Evolutionary conservation across 75 land plant genomes (phyloP).

Genomic region (Sequoia sempervirens): DNA sequence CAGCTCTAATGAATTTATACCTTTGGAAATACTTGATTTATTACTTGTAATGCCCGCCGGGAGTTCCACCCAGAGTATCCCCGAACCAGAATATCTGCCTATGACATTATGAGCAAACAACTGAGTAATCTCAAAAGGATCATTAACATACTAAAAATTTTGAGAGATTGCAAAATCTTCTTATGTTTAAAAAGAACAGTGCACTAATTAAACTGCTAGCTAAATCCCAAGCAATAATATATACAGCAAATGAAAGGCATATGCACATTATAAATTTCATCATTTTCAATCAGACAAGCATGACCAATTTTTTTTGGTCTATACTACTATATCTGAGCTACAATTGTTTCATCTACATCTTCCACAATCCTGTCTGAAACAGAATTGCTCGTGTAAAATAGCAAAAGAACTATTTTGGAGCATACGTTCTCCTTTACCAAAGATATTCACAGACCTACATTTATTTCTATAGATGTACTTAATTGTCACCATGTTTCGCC

Average conservation of each 20-base stretch:
- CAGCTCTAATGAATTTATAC: slow-evolving; percentile 26
- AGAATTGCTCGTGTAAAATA: not conserved
- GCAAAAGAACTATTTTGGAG: not conserved
- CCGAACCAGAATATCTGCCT: slow-evolving; percentile 86
- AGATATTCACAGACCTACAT: not conserved
- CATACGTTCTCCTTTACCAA: not conserved
- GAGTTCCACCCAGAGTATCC: slow-evolving; percentile 92
- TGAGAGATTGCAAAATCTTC: not conserved
- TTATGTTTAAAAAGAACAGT: not conserved
- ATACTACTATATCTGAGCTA: not conserved
- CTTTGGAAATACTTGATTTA: slow-evolving; percentile 80
- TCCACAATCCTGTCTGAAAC: not conserved
- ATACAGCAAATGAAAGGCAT: not conserved
- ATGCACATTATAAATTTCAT: not conserved
- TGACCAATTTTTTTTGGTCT: not conserved
- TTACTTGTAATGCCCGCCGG: slow-evolving; percentile 67
- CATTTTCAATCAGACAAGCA: not conserved
- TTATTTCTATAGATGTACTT: not conserved
- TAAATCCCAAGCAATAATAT: not conserved
- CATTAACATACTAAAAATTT: not conserved
- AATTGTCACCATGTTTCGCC: not conserved
- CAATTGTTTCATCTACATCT: not conserved
- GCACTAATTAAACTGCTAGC: not conserved
- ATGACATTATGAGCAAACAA: slow-evolving; percentile 4
- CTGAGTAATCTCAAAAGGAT: not conserved